Conservation (phyloP, 2,329 filamentous ascomycete species). For the Trichoderma harzianum region DNA sequence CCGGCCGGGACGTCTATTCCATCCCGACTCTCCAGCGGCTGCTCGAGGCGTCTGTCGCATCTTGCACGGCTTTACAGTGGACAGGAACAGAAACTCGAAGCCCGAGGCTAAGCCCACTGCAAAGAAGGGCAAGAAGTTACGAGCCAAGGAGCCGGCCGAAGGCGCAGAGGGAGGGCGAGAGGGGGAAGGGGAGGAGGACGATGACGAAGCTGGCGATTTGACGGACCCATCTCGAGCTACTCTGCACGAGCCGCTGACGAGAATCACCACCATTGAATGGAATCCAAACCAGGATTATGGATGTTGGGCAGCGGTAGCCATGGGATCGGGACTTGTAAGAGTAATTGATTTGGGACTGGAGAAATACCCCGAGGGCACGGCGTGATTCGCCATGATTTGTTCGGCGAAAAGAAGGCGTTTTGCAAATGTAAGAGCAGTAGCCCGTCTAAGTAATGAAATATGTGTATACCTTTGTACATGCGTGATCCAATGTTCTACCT, state of each 20-base stretch:
- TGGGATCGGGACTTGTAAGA: slow-evolving; percentile 64
- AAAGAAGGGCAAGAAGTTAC: slow-evolving; percentile 36
- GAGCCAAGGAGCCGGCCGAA: slow-evolving; percentile 33
- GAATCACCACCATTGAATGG: slow-evolving; percentile 62
- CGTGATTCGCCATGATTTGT: neutral
- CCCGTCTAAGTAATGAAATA: neutral
- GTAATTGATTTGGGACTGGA: slow-evolving; percentile 62
- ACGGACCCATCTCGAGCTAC: slow-evolving; percentile 43
- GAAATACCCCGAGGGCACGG: slow-evolving; percentile 19
- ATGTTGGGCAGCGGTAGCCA: slow-evolving; percentile 63
- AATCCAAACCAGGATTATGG: slow-evolving; percentile 65
- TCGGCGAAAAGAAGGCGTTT: neutral
- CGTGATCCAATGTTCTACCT: neutral
- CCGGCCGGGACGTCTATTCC: slow-evolving; percentile 34
- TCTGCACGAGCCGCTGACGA: slow-evolving; percentile 60
- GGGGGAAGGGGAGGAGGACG: slow-evolving; percentile 32
- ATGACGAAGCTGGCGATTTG: slow-evolving; percentile 32
- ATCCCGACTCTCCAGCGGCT: slow-evolving; percentile 27
- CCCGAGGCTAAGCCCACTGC: slow-evolving; percentile 38
- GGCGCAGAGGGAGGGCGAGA: slow-evolving; percentile 30
- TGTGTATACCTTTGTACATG: neutral
- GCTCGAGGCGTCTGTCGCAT: slow-evolving; percentile 50
- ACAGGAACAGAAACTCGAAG: slow-evolving; percentile 47
- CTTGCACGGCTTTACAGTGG: slow-evolving; percentile 49
- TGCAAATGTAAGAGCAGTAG: neutral